Evolutionary conservation across 345 rosid species (phyloP).

Genomic region (Boechera retrofracta): DNA sequence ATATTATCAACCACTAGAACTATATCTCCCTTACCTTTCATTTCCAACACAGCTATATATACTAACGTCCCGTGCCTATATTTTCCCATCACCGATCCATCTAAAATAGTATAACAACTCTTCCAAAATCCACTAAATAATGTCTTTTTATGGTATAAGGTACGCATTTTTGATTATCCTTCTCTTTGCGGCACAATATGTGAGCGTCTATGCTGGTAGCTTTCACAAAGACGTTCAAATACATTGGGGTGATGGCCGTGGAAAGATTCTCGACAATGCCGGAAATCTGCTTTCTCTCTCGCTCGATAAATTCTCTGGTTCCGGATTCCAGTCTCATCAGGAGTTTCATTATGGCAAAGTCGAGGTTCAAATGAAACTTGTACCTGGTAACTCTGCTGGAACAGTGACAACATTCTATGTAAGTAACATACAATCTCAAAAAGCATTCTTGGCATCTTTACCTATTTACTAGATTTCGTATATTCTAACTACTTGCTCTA

Average conservation of each 20-base stretch:
- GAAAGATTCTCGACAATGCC: not conserved
- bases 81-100: not conserved
- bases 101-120: not conserved
- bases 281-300: slow-evolving; percentile 3
- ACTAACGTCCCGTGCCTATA: not conserved
- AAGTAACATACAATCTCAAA: not conserved
- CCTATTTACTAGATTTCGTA: not conserved
- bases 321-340: not conserved
- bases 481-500: not conserved
- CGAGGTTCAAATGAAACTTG: not conserved
- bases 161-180: not conserved
- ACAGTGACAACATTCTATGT: not conserved
- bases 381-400: slow-evolving; percentile 9
- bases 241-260: slow-evolving; percentile 7
- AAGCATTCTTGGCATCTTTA: not conserved
- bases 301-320: not conserved
- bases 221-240: slow-evolving; percentile 3
- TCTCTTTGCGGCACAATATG: not conserved
- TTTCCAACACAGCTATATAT: not conserved
- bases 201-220: not conserved
- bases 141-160: not conserved
- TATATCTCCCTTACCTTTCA: not conserved
- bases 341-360: slow-evolving; percentile 1
- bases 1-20: not conserved
- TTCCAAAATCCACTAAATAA: not conserved